Evolutionary conservation across 805 yeast genomes (phyloP).

Genomic region (Kregervanrija fluxuum): DNA sequence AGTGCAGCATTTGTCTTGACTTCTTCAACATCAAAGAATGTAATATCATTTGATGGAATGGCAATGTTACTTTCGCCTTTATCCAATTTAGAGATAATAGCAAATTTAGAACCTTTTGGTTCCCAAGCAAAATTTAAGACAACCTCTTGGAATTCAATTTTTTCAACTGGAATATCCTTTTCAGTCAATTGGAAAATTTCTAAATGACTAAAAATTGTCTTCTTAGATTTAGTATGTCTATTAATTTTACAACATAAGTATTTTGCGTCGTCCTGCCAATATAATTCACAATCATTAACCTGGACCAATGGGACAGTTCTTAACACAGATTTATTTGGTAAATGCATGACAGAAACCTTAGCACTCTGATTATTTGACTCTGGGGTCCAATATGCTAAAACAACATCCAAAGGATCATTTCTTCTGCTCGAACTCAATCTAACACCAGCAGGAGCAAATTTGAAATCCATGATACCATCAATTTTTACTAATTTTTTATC

Average conservation of each 20-base stretch:
- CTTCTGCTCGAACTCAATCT: conserved; percentile 48
- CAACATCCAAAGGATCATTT: conserved; percentile 48
- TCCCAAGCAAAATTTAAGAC: conserved; percentile 93
- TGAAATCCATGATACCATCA: conserved; percentile 83
- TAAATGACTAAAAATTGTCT: conserved; percentile 83
- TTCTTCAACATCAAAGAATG: conserved; percentile 80
- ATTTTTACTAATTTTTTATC: conserved; percentile 82
- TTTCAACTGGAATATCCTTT: conserved; percentile 90
- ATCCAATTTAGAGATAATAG: conserved; percentile 61
- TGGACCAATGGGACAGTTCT: conserved; percentile 93
- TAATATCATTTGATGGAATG: conserved; percentile 51
- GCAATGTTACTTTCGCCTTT: conserved; percentile 44
- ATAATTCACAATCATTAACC: conserved; percentile 82
- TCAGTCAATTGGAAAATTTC: conserved; percentile 86
- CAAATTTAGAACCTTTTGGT: conserved; percentile 84
- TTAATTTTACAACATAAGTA: conserved; percentile 90
- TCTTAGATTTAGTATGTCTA: conserved; percentile 92
- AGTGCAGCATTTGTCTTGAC: conserved; percentile 31
- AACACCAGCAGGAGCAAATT: conserved; percentile 89
- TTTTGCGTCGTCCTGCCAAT: conserved; percentile 89
- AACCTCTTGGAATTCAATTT: conserved; percentile 84
- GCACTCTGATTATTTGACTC: conserved; percentile 87
- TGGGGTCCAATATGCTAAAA: conserved; percentile 95
- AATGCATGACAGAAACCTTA: conserved; percentile 82
- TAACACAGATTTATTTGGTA: conserved; percentile 73